Evolutionary conservation across 2,329 filamentous ascomycete genomes (phyloP).

Genomic region (Tolypocladium inflatum): DNA sequence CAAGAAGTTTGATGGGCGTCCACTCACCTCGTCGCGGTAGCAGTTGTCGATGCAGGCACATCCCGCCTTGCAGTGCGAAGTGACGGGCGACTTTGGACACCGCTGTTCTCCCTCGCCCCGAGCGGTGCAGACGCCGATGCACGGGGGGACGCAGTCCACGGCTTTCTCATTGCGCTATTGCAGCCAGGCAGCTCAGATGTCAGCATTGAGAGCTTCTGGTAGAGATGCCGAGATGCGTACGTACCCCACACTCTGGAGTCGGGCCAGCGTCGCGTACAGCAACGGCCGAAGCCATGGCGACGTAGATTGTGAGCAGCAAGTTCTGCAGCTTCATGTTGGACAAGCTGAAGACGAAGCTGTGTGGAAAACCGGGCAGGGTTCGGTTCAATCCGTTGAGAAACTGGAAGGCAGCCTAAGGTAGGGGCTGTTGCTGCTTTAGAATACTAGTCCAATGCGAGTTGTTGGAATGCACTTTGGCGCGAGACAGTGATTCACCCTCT

Average conservation of each 20-base stretch:
- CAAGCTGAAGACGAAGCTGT: background rate
- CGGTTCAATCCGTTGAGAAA: background rate
- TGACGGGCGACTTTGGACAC: background rate
- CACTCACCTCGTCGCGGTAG: background rate
- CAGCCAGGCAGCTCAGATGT: background rate
- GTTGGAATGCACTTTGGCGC: background rate
- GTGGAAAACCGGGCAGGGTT: too few relatives aligned
- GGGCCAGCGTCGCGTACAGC: background rate
- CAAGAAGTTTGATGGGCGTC: background rate
- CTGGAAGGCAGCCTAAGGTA: background rate
- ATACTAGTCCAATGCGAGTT: background rate
- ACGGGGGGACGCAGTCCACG: background rate
- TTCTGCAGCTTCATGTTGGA: background rate
- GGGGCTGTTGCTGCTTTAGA: background rate
- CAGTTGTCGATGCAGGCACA: background rate
- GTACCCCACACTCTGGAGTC: background rate
- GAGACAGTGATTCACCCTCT: background rate
- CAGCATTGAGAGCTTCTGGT: background rate
- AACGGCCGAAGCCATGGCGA: background rate
- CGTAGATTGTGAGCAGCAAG: background rate
- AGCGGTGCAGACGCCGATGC: background rate
- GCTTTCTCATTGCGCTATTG: background rate
- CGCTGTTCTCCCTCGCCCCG: background rate
- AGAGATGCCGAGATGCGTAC: background rate
- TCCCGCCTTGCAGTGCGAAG: background rate